Conservation (phyloP, 306 rosid genomes). For the Ziziphus jujuba region DNA sequence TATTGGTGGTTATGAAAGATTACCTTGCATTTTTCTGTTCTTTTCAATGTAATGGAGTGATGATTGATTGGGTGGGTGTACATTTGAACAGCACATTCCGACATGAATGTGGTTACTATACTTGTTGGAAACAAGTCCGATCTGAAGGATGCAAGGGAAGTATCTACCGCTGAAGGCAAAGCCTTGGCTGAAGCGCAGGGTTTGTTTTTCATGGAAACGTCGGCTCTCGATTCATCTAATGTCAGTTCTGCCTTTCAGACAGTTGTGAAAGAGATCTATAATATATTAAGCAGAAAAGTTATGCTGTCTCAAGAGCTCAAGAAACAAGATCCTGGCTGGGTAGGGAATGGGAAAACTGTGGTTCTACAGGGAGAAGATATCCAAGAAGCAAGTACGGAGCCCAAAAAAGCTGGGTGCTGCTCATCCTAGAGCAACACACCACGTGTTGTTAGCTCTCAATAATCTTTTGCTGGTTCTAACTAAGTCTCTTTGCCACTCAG, state of each 20-base stretch:
- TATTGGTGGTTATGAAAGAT: constrained; percentile 2
- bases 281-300: constrained; percentile 88
- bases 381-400: constrained; percentile 37
- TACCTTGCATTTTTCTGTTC: constrained; percentile 12
- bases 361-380: constrained; percentile 62
- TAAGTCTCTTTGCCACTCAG: constrained; percentile 17
- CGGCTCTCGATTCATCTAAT: constrained; percentile 94
- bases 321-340: constrained; percentile 49
- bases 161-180: constrained; percentile 83
- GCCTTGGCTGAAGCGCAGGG: constrained; percentile 91
- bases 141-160: constrained; percentile 95
- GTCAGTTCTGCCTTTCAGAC: constrained; percentile 88
- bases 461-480: constrained; percentile 27
- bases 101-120: constrained; percentile 93
- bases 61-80: constrained; percentile 52
- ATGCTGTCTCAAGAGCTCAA: constrained; percentile 88
- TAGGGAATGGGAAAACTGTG: constrained; percentile 77
- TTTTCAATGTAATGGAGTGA: constrained; percentile 34
- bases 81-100: constrained; percentile 88
- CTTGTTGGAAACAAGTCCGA: constrained; percentile 97
- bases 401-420: constrained; percentile 75
- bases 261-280: constrained; percentile 89
- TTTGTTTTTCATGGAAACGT: constrained; percentile 94
- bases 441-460: constrained; percentile 3
- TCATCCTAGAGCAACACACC: constrained; percentile 39